Conservation (phyloP, 1,284 basidiomycete species). For the Coniophora puteana region DNA sequence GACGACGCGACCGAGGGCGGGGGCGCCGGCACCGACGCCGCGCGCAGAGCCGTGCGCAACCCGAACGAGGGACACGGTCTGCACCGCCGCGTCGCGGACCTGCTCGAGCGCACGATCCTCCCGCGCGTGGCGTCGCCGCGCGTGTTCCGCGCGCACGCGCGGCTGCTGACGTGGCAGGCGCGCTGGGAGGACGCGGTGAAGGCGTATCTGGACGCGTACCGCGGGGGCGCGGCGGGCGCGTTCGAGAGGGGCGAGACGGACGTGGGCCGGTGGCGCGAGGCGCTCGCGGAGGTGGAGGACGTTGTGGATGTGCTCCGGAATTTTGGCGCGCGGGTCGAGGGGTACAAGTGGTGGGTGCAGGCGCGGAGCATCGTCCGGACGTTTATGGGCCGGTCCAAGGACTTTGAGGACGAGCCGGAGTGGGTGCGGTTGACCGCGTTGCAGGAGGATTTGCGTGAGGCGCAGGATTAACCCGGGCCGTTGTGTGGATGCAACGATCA, state of each 20-base stretch:
- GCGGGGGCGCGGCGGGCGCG: slow-evolving; percentile 67
- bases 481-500: background rate
- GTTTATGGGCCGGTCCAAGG: slow-evolving; percentile 79
- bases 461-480: too few relatives aligned
- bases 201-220: slow-evolving; percentile 82
- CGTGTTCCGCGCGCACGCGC: slow-evolving; percentile 78
- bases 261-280: slow-evolving; percentile 64
- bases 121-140: slow-evolving; percentile 74
- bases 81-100: slow-evolving; percentile 55
- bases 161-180: slow-evolving; percentile 70
- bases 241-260: slow-evolving; percentile 67
- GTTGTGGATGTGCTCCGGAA: slow-evolving; percentile 81
- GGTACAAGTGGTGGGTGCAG: slow-evolving; percentile 78
- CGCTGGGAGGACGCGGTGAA: slow-evolving; percentile 77
- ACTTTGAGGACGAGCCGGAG: slow-evolving; percentile 86
- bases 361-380: slow-evolving; percentile 85
- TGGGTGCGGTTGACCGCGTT: slow-evolving; percentile 68
- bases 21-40: slow-evolving; percentile 16
- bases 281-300: slow-evolving; percentile 76
- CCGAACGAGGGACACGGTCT: slow-evolving; percentile 70
- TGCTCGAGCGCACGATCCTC: slow-evolving; percentile 79
- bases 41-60: slow-evolving; percentile 25
- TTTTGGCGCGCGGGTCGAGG: slow-evolving; percentile 69
- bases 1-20: slow-evolving; percentile 24
- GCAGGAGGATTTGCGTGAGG: slow-evolving; percentile 51